Conservation (phyloP, 169 alveolate species). For the Cyclospora cayetanensis region DNA sequence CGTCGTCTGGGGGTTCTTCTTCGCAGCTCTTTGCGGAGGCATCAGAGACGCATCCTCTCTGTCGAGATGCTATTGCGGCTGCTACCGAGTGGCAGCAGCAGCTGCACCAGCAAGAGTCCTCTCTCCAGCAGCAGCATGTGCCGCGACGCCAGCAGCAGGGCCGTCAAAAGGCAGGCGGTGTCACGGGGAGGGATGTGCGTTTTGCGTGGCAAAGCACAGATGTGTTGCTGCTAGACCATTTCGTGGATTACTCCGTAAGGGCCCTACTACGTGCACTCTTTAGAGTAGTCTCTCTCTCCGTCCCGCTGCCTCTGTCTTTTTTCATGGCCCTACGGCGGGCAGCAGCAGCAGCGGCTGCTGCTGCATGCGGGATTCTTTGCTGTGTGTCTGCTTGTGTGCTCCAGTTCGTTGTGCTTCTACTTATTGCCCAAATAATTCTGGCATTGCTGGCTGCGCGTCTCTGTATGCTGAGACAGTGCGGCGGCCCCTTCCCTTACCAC, state of each 20-base stretch:
- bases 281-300: no score
- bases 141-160: conserved; percentile 19
- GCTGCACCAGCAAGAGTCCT: conserved; percentile 41
- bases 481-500: neutral
- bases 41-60: neutral
- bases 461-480: neutral
- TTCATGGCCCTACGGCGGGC: neutral
- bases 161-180: neutral
- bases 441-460: neutral
- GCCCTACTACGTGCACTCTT: no score
- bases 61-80: neutral
- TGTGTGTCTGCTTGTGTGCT: neutral
- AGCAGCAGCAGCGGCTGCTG: neutral
- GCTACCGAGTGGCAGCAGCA: neutral
- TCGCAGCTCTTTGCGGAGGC: neutral
- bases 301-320: neutral
- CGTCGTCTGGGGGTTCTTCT: neutral
- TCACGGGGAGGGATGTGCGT: neutral
- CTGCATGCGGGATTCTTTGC: neutral
- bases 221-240: no score
- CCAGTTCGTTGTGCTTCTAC: neutral
- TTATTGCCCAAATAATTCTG: neutral
- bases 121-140: conserved; percentile 32
- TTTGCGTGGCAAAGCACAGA: no score
- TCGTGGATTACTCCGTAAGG: no score